These are phyloP conservation scores for Pestalotiopsis fici DNA, from an alignment of 2,329 filamentous ascomycete species.

Conservation along the genomic window DNA sequence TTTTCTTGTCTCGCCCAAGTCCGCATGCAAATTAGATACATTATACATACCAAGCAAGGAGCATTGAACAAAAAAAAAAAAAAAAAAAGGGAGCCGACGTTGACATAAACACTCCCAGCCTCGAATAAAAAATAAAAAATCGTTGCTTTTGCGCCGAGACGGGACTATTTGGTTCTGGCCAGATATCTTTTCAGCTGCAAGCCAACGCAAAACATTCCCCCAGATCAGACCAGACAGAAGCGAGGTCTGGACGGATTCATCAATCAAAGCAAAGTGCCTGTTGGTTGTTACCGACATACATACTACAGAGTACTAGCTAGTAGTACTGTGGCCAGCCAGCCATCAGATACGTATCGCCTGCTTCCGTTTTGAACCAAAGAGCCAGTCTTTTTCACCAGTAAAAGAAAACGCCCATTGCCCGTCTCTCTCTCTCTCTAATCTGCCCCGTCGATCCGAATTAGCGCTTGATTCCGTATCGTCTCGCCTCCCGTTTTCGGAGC, in stretches of 20 bases:
- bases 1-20: not conserved
- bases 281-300: too few relatives aligned
- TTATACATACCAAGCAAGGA: not conserved
- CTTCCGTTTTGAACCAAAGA: not conserved
- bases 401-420: not conserved
- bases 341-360: too few relatives aligned
- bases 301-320: too few relatives aligned
- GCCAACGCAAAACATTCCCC: not conserved
- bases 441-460: conserved; percentile 3
- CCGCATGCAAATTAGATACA: not conserved
- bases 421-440: conserved; percentile 2
- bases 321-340: too few relatives aligned
- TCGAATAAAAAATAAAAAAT: not conserved
- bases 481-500: conserved; percentile 31
- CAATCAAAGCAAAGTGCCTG: not conserved
- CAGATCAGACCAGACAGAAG: not conserved
- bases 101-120: not conserved
- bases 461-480: not conserved
- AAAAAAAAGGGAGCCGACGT: not conserved
- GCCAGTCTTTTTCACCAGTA: not conserved
- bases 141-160: not conserved
- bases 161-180: not conserved
- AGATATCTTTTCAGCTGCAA: not conserved
- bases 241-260: not conserved
- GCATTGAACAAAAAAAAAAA: not conserved